Conservation (phyloP, 2,329 filamentous ascomycete genomes). For the Orbilia oligospora region DNA sequence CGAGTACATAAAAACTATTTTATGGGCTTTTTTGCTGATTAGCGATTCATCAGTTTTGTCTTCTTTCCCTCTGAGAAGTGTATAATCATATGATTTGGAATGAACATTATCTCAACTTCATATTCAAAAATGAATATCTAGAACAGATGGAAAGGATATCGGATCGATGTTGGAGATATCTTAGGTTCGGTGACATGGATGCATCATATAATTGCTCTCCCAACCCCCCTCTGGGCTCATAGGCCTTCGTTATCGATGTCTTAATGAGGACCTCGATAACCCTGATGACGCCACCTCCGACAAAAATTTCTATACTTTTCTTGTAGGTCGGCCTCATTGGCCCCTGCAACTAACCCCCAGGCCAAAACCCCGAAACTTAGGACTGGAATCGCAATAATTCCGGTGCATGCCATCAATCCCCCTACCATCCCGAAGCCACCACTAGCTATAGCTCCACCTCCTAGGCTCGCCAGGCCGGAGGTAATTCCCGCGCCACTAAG, state of each 20-base stretch:
- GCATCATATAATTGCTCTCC: neutral
- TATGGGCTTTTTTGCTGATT: constrained; percentile 23
- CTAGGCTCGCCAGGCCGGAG: neutral
- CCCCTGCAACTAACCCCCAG: neutral
- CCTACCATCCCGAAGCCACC: constrained; percentile 2
- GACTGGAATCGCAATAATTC: neutral
- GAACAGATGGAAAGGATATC: too few relatives aligned
- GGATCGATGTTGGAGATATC: too few relatives aligned
- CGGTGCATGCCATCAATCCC: neutral
- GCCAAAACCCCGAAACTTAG: neutral
- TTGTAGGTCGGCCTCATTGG: neutral
- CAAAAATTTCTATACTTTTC: neutral
- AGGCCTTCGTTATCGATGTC: neutral
- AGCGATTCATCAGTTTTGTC: constrained; percentile 25
- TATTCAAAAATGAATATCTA: neutral
- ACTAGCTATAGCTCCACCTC: neutral
- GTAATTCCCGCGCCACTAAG: constrained; percentile 13
- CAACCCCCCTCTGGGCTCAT: neutral
- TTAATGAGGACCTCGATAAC: neutral
- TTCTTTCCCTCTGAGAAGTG: neutral
- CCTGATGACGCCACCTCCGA: neutral
- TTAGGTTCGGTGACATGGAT: neutral
- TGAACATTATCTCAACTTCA: constrained; percentile 14
- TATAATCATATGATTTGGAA: constrained; percentile 13
- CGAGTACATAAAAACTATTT: constrained; percentile 2